Percentiles rank a stretch among this genome's conserved stretches.
These are phyloP conservation scores for Alternaria alternata DNA, from an alignment of 2,329 filamentous ascomycete species.

Conservation along the genomic window DNA sequence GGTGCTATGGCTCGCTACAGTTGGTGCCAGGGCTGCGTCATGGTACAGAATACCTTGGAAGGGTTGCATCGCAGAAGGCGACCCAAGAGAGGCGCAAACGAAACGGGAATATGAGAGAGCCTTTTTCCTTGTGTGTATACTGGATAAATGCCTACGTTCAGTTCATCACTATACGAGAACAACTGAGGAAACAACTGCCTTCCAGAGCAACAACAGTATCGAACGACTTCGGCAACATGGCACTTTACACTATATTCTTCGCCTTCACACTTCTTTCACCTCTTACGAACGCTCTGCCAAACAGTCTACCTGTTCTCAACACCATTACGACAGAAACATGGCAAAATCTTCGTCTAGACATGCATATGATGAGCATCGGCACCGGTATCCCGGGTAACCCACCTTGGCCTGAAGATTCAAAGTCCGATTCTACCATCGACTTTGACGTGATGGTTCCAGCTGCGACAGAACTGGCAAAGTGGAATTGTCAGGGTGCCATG, in stretches of 20 bases:
- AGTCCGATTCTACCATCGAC: slow-evolving; percentile 34
- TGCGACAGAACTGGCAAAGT: neutral
- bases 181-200: neutral
- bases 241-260: neutral
- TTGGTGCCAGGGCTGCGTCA: neutral
- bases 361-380: slow-evolving; percentile 39
- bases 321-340: slow-evolving; percentile 16
- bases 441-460: slow-evolving; percentile 30
- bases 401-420: slow-evolving; percentile 27
- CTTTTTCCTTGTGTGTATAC: neutral
- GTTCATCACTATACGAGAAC: too few species aligned
- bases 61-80: neutral
- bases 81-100: neutral
- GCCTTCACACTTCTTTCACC: neutral
- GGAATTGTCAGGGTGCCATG: slow-evolving; percentile 22
- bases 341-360: slow-evolving; percentile 30
- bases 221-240: neutral
- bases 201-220: neutral
- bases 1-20: neutral
- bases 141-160: neutral
- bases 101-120: neutral
- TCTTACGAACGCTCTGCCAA: slow-evolving; percentile 1
- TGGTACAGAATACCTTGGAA: neutral
- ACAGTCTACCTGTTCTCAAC: neutral
- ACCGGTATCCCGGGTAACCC: slow-evolving; percentile 31